Evolutionary conservation across 78 protist genomes (phyloP).

Genomic region (Neovahlkampfia damariscottae): DNA sequence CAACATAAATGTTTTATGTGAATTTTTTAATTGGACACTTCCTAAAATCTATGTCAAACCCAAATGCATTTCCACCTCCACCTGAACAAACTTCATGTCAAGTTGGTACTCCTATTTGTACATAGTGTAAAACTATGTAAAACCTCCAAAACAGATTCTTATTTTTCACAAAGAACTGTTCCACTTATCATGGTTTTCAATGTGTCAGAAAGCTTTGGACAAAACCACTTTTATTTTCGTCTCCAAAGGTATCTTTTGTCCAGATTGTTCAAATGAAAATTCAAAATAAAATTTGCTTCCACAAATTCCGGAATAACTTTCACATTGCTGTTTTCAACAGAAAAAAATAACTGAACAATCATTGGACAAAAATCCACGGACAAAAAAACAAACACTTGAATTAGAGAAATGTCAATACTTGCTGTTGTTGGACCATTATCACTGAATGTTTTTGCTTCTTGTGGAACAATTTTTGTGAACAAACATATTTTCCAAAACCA

Average conservation of each 20-base stretch:
- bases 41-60: too few relatives aligned
- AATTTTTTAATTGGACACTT: too few relatives aligned
- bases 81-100: too few relatives aligned
- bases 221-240: background rate
- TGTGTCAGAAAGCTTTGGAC: too few relatives aligned
- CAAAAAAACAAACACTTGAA: background rate
- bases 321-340: background rate
- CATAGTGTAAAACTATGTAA: too few relatives aligned
- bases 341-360: background rate
- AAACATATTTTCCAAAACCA: constrained; percentile 3
- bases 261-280: background rate
- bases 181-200: too few relatives aligned
- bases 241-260: background rate
- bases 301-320: background rate
- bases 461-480: constrained; percentile 20
- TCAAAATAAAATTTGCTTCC: background rate
- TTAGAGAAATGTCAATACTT: background rate
- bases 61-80: too few relatives aligned
- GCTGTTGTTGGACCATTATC: background rate
- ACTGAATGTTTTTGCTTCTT: background rate
- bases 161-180: too few relatives aligned
- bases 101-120: too few relatives aligned
- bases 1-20: too few relatives aligned
- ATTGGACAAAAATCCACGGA: background rate
- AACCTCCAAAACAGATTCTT: too few relatives aligned